Percentiles rank a stretch among this genome's conserved stretches.
These are phyloP conservation scores for Aspergillus brasiliensis DNA, from an alignment of 2,329 filamentous ascomycete genomes.

Conservation along the genomic window DNA sequence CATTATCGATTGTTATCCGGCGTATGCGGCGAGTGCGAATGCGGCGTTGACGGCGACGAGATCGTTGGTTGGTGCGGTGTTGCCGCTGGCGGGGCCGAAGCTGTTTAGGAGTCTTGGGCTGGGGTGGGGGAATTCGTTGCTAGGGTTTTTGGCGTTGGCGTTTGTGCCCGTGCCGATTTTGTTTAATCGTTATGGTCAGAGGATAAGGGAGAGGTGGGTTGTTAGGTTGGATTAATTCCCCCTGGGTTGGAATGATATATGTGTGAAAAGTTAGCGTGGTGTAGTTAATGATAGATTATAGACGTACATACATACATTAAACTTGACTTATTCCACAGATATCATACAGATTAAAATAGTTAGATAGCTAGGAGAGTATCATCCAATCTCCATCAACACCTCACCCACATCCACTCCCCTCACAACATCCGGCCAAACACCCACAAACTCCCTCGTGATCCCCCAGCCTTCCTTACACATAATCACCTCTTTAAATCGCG, in stretches of 20 bases:
- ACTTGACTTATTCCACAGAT: too few species aligned
- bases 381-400: slow-evolving; percentile 7
- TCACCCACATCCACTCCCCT: slow-evolving; percentile 5
- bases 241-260: too few species aligned
- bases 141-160: slow-evolving; percentile 57
- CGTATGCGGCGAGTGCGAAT: slow-evolving; percentile 51
- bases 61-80: slow-evolving; percentile 57
- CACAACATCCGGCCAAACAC: slow-evolving; percentile 3
- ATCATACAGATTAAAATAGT: too few species aligned
- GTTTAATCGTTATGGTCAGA: slow-evolving; percentile 12
- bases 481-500: slow-evolving; percentile 15
- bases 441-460: slow-evolving; percentile 3
- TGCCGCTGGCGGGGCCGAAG: slow-evolving; percentile 61
- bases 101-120: slow-evolving; percentile 50
- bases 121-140: slow-evolving; percentile 54
- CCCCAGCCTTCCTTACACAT: slow-evolving; percentile 9
- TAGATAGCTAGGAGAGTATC: too few species aligned
- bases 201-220: slow-evolving; percentile 7
- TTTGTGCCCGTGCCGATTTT: slow-evolving; percentile 43
- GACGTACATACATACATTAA: too few species aligned
- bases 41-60: slow-evolving; percentile 58
- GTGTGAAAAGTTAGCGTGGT: too few species aligned
- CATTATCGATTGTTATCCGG: slow-evolving; percentile 58
- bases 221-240: too few species aligned
- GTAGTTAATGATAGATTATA: too few species aligned